phyloP scores from a whole-genome alignment of 768 basidiomycete species.

The Cystofilobasidium capitatum region DNA sequence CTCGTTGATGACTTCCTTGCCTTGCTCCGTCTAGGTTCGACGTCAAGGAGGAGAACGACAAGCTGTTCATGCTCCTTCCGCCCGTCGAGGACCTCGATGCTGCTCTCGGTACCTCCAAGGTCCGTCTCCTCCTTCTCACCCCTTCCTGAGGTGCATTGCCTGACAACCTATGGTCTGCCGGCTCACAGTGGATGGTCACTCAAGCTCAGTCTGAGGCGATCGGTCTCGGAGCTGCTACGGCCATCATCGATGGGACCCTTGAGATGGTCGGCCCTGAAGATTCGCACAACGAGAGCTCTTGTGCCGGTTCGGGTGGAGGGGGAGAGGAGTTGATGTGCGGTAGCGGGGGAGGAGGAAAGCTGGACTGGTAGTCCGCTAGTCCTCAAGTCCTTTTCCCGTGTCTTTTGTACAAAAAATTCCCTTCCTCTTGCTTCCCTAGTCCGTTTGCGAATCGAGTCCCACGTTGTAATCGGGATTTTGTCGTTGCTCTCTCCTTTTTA shows the following conservation, averaged over 20 bases:
- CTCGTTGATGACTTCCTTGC: not conserved
- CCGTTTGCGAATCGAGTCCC: no score
- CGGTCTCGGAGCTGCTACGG: conserved; percentile 32
- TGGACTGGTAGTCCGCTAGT: conserved; percentile 23
- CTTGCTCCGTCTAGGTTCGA: conserved; percentile 50
- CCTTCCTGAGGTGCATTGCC: not conserved
- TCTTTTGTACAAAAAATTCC: no score
- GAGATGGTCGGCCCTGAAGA: conserved; percentile 30
- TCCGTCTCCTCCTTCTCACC: not conserved
- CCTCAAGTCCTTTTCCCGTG: no score
- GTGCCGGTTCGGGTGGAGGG: not conserved
- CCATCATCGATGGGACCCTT: conserved; percentile 27
- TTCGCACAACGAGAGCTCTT: conserved; percentile 17
- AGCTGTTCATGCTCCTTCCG: conserved; percentile 51
- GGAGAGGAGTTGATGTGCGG: not conserved
- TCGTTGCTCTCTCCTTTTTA: no score
- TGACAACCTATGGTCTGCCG: not conserved
- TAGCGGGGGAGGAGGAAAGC: conserved; percentile 14
- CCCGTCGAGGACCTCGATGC: conserved; percentile 49
- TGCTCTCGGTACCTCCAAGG: conserved; percentile 53
- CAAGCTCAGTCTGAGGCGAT: conserved; percentile 33
- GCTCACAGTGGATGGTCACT: conserved; percentile 48
- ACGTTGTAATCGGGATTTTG: no score
- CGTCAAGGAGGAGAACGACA: conserved; percentile 44
- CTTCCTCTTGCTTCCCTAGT: no score